Evolutionary conservation across 495 filamentous ascomycete species (phyloP), one percentile per base, ranked within the genome.

Genomic region (Entonaema liquescens): DNA sequence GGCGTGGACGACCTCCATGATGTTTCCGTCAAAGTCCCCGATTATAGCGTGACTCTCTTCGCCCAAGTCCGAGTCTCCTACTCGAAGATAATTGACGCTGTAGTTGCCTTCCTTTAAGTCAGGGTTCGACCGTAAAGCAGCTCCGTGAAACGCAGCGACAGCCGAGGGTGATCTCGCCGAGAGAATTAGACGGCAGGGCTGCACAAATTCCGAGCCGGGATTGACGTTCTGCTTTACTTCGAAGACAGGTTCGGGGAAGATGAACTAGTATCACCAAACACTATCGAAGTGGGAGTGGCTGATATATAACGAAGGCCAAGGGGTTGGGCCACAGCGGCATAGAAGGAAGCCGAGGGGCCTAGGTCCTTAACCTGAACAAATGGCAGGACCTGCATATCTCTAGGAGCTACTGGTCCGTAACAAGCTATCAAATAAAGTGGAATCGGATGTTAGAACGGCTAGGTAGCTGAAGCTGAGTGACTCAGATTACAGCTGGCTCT

Each of bases 271-370:
- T 75, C 73, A 5, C 77, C 75, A 58, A 74, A 76, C 23, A 76
- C 64, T 68, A 78, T 72, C 21, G 79, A 78, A n/a, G 76, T 70
- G 11, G 74, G 23, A 47, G 35, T 67, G 54, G 65, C 66, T 17
- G 77, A 79, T 31, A 93, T 83, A 78, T 87, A 95, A 56, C 85
- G 85, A 60, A 95, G 89, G 17, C 91, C 91, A 17, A 95, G 82
- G 0, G 93, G 91, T 68, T 91, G 89, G 40, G 90, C 81, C 68
- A 92, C 85, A 63, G 90, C 85, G 5, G 94, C 86, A 79, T 92
- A 97, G 82, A 94, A 94, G 1, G 91, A 94, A 44, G 87, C 89
- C 12, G 92, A 91, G 19, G 88, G 89, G 2, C 92, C 88, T 29
- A 95, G 89, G 74, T 94, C 88, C 40, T 87, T 89, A 73, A 94